These are phyloP conservation scores for Trichoderma lentiforme DNA, from an alignment of 2,329 filamentous ascomycete species.

Conservation along the genomic window DNA sequence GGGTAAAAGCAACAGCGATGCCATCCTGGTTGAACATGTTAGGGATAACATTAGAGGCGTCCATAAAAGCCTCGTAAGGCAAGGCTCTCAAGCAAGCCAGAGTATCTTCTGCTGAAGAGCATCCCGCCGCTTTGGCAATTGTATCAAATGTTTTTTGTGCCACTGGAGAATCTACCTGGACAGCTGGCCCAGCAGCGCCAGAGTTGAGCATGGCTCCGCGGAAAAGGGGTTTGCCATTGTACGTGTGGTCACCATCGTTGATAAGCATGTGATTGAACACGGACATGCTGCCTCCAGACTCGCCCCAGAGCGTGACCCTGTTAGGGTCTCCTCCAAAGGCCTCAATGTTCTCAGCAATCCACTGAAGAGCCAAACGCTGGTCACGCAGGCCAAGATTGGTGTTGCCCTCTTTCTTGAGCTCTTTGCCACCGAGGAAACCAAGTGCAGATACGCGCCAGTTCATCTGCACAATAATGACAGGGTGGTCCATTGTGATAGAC, in stretches of 20 bases:
- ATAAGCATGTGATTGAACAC: neutral
- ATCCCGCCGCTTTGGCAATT: neutral
- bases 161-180: neutral
- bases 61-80: neutral
- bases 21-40: neutral
- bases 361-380: neutral
- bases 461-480: neutral
- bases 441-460: neutral
- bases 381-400: neutral
- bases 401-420: neutral
- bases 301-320: neutral
- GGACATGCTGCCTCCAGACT: neutral
- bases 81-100: neutral
- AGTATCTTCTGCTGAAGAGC: neutral
- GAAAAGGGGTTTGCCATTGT: neutral
- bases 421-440: neutral
- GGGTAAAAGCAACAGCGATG: neutral
- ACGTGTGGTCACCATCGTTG: neutral
- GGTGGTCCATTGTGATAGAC: neutral
- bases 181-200: neutral
- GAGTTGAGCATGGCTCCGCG: neutral
- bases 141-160: neutral
- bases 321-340: neutral
- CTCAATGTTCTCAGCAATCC: neutral
- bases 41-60: neutral